Conservation (phyloP, 768 basidiomycete genomes). For the Strobilomyces dryophilus region DNA sequence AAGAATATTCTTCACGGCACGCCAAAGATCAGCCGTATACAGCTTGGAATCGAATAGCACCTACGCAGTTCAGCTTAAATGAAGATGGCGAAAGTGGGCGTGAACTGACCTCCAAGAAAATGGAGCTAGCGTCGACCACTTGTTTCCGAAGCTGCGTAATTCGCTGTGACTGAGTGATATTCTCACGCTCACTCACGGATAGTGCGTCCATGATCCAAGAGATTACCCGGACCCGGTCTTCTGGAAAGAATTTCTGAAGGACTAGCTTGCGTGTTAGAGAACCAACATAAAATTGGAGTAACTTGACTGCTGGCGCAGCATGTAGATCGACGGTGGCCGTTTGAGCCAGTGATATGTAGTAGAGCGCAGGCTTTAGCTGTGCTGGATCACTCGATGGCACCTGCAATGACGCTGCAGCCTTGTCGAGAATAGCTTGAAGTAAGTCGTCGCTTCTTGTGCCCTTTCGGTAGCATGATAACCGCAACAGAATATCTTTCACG, state of each 20-base stretch:
- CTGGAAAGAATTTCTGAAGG: constrained; percentile 41
- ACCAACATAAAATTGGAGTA: constrained; percentile 52
- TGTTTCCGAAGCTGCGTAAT: constrained; percentile 40
- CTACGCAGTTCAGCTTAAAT: constrained; percentile 6
- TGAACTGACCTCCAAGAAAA: constrained; percentile 41
- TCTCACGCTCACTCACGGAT: constrained; percentile 33
- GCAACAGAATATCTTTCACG: constrained; percentile 50
- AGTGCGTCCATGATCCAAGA: constrained; percentile 43
- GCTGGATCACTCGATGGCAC: constrained; percentile 26
- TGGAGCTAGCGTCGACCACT: constrained; percentile 47
- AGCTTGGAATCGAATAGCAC: constrained; percentile 24
- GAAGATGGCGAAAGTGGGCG: neutral
- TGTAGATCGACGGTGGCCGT: constrained; percentile 40
- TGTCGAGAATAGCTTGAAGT: constrained; percentile 37
- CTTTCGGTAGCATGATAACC: constrained; percentile 42
- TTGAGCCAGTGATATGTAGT: constrained; percentile 45
- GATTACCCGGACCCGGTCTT: constrained; percentile 45
- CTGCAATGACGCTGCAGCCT: constrained; percentile 33
- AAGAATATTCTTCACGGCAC: constrained; percentile 21
- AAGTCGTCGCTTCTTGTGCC: constrained; percentile 36
- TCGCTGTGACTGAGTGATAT: constrained; percentile 22
- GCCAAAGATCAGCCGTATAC: constrained; percentile 22
- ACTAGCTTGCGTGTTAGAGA: constrained; percentile 41
- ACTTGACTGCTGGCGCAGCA: constrained; percentile 39
- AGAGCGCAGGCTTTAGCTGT: constrained; percentile 35